phyloP scores from a whole-genome alignment of 2,329 filamentous ascomycete genomes.

The Sclerotinia sclerotiorum region DNA sequence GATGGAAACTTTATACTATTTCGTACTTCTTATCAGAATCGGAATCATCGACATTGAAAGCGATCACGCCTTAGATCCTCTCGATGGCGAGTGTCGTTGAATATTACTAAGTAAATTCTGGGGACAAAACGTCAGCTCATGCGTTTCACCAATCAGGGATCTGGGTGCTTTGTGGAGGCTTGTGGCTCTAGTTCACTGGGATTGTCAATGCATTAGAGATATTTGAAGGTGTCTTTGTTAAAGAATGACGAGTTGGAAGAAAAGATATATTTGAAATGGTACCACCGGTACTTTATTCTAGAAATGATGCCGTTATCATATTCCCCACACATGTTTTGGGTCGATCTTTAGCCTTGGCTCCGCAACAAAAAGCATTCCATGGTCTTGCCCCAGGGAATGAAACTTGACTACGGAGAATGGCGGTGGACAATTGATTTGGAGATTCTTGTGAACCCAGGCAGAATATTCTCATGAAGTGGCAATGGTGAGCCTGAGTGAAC shows the following conservation, averaged over 20 bases:
- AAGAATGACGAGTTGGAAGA: neutral
- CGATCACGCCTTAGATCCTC: slow-evolving; percentile 16
- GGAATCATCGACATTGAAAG: neutral
- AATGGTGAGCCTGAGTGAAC: neutral
- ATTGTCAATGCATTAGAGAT: slow-evolving; percentile 1
- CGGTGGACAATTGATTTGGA: neutral
- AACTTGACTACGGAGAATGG: neutral
- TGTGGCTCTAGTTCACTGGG: neutral
- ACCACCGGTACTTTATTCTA: slow-evolving; percentile 1
- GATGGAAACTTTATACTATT: slow-evolving; percentile 9
- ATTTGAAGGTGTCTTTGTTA: neutral
- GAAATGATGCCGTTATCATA: neutral
- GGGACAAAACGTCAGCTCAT: slow-evolving; percentile 10
- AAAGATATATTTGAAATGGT: neutral
- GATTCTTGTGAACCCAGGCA: neutral
- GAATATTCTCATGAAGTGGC: neutral
- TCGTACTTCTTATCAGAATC: neutral
- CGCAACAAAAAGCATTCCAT: neutral
- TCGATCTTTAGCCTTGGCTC: neutral
- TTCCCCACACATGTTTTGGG: neutral
- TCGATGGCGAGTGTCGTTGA: slow-evolving; percentile 14
- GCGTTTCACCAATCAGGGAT: slow-evolving; percentile 14
- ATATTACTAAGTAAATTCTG: neutral
- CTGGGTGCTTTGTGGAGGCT: neutral
- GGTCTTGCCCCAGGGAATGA: neutral